Base-by-base conservation (phyloP, 345 rosid genomes). In the Sonneratia caseolaris region DNA sequence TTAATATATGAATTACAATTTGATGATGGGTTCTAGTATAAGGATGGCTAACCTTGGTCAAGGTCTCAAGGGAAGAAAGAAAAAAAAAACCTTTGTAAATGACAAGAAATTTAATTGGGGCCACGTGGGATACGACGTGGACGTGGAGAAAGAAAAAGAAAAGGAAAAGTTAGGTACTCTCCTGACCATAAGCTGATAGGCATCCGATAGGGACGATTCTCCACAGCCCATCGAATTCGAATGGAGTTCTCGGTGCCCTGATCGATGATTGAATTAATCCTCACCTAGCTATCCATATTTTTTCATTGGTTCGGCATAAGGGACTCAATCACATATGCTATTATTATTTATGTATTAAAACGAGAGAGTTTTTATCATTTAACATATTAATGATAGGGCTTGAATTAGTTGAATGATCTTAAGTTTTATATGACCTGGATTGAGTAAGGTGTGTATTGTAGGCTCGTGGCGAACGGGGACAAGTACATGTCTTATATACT, bases 121-220 rank as follows among this genome's bases (percentile, higher is more conserved):
- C 36, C 72, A 37, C 65, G 43, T 27, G 21, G 43, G 35, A 55
- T 61, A 32, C n/a, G 61, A 70, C 65, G 36, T 55, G 65, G 65
- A 70, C 38, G 35, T 55, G 24, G 65, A 70, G 22, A 19, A 37
- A 15, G 32, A 47, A 70, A 69, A 70, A 70, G 64, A 10, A 70
- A 69, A 40, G 32, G 51, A 36, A 27, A 27, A 27, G 43, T 8
- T 1, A 40, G 43, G 43, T 40, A 40, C 43, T 40, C 43, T 51
- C 61, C 53, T 36, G 65, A 70, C 65, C 72, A 27, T 18, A 51
- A 40, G 43, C 43, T 40, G 43, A 8, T 40, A 40, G 55, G 65
- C 47, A 51, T 70, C n/a, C 7, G 64, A 70, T 27, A 53, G 19
- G 42, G 72, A 70, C 36, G 47, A 19, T 19, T 70, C 72, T n/a